A percentile compares a stretch with the other conserved stretches of the same genome.
Evolutionary conservation across 495 filamentous ascomycete species (phyloP).

Genomic region (Xylaria venustula): DNA sequence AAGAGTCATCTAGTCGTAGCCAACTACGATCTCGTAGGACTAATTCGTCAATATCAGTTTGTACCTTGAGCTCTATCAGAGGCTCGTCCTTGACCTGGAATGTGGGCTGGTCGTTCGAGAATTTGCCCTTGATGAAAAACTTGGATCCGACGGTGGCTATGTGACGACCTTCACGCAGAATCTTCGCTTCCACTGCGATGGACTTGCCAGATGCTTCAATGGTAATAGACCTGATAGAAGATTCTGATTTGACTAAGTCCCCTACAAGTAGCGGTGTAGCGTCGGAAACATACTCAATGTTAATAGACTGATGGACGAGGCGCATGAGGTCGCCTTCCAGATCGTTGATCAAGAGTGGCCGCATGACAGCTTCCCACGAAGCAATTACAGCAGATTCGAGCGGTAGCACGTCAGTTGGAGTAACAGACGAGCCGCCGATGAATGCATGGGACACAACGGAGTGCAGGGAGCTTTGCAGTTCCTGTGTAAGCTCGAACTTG

Average conservation of each 20-base stretch:
- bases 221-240: conserved; percentile 81
- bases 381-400: conserved; percentile 91
- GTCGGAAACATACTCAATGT: conserved; percentile 82
- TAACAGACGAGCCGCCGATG: conserved; percentile 81
- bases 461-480: conserved; percentile 67
- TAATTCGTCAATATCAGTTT: conserved; percentile 71
- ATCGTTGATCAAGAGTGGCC: conserved; percentile 78
- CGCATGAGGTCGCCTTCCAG: conserved; percentile 82
- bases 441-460: conserved; percentile 90
- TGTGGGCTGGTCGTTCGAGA: conserved; percentile 78
- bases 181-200: conserved; percentile 84
- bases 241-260: conserved; percentile 75
- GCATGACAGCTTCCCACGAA: conserved; percentile 87
- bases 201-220: conserved; percentile 87
- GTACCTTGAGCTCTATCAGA: conserved; percentile 74
- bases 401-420: conserved; percentile 77
- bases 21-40: conserved; percentile 81
- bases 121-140: conserved; percentile 78
- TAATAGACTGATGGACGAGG: conserved; percentile 82
- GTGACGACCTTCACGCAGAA: conserved; percentile 65
- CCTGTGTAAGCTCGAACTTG: conserved; percentile 65
- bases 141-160: conserved; percentile 87
- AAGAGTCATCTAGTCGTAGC: conserved; percentile 60
- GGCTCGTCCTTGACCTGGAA: conserved; percentile 84
- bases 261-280: conserved; percentile 78